A percentile compares a stretch with the other conserved stretches of the same genome.
phyloP scores from a whole-genome alignment of 2,329 filamentous ascomycete genomes.

The Nannizziopsis barbatae region DNA sequence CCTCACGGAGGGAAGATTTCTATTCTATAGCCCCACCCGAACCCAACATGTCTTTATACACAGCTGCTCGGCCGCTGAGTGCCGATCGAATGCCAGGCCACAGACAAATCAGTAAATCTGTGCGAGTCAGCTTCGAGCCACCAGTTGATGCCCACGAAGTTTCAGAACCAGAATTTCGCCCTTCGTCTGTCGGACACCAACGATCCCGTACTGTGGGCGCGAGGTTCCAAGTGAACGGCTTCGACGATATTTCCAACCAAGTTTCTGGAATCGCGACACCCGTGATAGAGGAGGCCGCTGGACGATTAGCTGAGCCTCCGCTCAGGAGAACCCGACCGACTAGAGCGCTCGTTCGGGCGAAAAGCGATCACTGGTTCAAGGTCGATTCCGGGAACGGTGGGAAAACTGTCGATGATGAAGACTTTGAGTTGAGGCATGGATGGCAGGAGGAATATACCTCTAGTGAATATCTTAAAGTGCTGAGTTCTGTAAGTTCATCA shows the following conservation, averaged over 20 bases:
- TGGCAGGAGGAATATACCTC: slow-evolving; percentile 90
- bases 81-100: slow-evolving; percentile 5
- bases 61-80: slow-evolving; percentile 6
- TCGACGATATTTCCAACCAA: slow-evolving; percentile 3
- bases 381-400: slow-evolving; percentile 24
- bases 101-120: slow-evolving; percentile 2
- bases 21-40: neutral
- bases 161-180: neutral
- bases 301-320: neutral
- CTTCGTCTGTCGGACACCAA: slow-evolving; percentile 3
- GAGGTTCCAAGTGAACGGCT: slow-evolving; percentile 1
- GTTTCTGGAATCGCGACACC: neutral
- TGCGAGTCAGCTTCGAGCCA: slow-evolving; percentile 12
- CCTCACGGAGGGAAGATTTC: neutral
- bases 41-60: slow-evolving; percentile 1
- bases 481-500: slow-evolving; percentile 58
- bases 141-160: slow-evolving; percentile 1
- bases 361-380: slow-evolving; percentile 43
- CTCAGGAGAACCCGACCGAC: slow-evolving; percentile 22
- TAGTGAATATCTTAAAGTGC: slow-evolving; percentile 72
- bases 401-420: slow-evolving; percentile 38
- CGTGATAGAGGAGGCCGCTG: neutral
- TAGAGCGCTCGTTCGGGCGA: slow-evolving; percentile 39
- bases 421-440: slow-evolving; percentile 61
- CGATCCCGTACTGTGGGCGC: slow-evolving; percentile 7